Base-by-base conservation (phyloP, 352 stramenopile species). In the Phytophthora constricta region DNA sequence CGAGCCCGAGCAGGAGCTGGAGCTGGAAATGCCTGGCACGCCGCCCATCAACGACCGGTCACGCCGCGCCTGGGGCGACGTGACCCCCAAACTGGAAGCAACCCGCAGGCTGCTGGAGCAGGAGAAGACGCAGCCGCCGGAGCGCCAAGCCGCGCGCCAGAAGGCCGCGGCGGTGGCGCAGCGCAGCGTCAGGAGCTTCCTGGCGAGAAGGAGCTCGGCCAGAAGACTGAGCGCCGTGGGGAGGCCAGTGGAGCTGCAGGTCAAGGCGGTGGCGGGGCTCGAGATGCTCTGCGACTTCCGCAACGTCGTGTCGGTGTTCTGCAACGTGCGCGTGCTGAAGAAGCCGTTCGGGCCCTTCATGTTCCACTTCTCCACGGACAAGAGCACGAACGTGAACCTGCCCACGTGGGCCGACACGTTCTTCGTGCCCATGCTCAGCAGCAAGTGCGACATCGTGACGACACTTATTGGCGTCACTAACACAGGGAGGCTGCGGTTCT, bases 331-430 rank as follows among this genome's bases (percentile, higher is more conserved):
- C 49, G 82, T 95, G 58, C 78, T 95, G n/a, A 93, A 93, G 74
- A 90, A 92, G 34, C 87, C 87, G 11, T 95, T 93, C 50, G 87
- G 87, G 0, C 87, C 87, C 34, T 93, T 93, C 76, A 95, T 95
- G 87, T 95, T 93, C 59, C 80, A 95, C 70, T 95, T 93, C 70
- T 78, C 79, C 37, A 89, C 87, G 2, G 57, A 53, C 17, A 82
- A 82, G 50, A 75, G 80, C 58, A 78, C 70, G 10, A 86, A 89
- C 48, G 71, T 91, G 28, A 77, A 90, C 37, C 50, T 81, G 13
- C 84, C 84, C 4, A 80, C 62, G 13, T 95, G 84, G 70, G 60
- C 68, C 10, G 84, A 92, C 70, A 74, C 52, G 46, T 92, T 92
- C 63, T 92, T 93, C 52, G 83, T 92, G 41, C 87, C 87, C 2